These are phyloP conservation scores for Sugiyamaella qingdaonensis DNA, from an alignment of 805 yeast genomes.

Conservation along the genomic window DNA sequence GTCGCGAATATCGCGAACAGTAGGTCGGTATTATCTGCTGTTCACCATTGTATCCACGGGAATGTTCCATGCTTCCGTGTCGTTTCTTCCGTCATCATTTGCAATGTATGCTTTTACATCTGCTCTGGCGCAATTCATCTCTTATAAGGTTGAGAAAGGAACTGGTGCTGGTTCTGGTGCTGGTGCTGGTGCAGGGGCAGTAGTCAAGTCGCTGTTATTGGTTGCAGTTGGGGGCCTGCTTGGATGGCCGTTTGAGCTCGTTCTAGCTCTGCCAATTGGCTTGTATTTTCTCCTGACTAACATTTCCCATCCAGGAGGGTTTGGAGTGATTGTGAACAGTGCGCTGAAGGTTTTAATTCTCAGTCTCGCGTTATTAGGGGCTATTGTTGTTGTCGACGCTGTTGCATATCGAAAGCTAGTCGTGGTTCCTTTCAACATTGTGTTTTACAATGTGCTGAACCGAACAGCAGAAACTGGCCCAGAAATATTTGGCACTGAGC, in stretches of 20 bases:
- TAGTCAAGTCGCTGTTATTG: constrained; percentile 32
- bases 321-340: constrained; percentile 6
- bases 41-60: constrained; percentile 68
- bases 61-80: constrained; percentile 81
- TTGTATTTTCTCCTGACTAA: constrained; percentile 29
- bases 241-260: constrained; percentile 90
- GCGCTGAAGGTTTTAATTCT: constrained; percentile 24
- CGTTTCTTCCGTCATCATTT: constrained; percentile 78
- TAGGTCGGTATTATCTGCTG: constrained; percentile 60
- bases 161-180: not conserved
- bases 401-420: constrained; percentile 54
- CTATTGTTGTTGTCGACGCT: constrained; percentile 42
- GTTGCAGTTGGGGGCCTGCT: constrained; percentile 64
- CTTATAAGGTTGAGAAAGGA: constrained; percentile 1
- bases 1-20: constrained; percentile 32
- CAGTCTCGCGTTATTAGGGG: constrained; percentile 20
- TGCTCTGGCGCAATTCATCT: constrained; percentile 28
- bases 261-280: constrained; percentile 57
- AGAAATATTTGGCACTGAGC: constrained; percentile 84
- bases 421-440: constrained; percentile 78
- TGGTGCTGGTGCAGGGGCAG: not conserved
- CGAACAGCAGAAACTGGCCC: constrained; percentile 76
- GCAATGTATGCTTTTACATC: constrained; percentile 49
- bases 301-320: not conserved
- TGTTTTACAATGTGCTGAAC: constrained; percentile 70